Percentiles rank a stretch among this genome's conserved stretches.
Conservation (phyloP, 2,329 filamentous ascomycete species). For the Aspergillus quadrilineatus region DNA sequence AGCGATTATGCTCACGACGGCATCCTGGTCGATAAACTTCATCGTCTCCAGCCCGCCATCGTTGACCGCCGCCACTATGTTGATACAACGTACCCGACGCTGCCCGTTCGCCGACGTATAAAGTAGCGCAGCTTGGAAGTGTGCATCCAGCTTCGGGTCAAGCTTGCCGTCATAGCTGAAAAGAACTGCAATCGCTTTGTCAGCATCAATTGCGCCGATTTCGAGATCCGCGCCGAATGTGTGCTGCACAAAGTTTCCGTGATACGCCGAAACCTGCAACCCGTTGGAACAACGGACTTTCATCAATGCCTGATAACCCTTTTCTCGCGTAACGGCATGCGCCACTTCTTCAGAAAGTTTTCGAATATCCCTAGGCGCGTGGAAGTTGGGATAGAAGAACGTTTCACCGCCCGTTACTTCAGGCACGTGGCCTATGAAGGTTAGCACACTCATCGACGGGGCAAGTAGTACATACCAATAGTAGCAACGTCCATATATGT, state of each 20-base stretch:
- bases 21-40: constrained; percentile 95
- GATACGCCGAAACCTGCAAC: constrained; percentile 87
- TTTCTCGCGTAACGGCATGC: constrained; percentile 83
- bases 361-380: constrained; percentile 77
- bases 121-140: constrained; percentile 92
- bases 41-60: constrained; percentile 79
- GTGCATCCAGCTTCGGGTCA: constrained; percentile 92
- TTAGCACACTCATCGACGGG: background rate
- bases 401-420: constrained; percentile 90
- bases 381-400: constrained; percentile 97
- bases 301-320: constrained; percentile 93
- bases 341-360: constrained; percentile 83
- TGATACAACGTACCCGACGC: constrained; percentile 86
- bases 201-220: constrained; percentile 85
- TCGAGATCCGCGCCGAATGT: constrained; percentile 93
- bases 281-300: constrained; percentile 98
- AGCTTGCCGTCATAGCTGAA: constrained; percentile 97
- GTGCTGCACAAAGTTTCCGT: constrained; percentile 95
- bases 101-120: constrained; percentile 92
- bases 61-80: constrained; percentile 88
- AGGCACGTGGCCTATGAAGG: constrained; percentile 68
- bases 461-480: constrained; percentile 66
- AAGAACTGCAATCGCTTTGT: constrained; percentile 87
- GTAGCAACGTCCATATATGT: constrained; percentile 92
- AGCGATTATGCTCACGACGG: constrained; percentile 80